A percentile compares a stretch with the other conserved stretches of the same genome.
Evolutionary conservation across 169 alveolate genomes (phyloP).

Genomic region (Besnoitia besnoiti): DNA sequence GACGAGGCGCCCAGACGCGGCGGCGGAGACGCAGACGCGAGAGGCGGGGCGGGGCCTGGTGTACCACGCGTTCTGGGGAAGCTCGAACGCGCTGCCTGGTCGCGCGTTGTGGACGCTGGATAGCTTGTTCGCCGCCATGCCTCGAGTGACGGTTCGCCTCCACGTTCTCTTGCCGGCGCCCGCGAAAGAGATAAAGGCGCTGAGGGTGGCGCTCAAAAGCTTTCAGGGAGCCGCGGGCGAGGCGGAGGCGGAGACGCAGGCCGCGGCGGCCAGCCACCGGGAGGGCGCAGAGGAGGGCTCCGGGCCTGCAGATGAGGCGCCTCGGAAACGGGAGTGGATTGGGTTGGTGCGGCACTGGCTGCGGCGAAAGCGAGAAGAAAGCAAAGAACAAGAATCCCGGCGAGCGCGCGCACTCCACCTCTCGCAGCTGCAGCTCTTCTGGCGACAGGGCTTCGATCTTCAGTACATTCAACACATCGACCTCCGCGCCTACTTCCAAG

Average conservation of each 20-base stretch:
- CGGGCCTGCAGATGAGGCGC: neutral
- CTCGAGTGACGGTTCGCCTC: conserved; percentile 25
- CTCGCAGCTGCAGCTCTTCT: conserved; percentile 57
- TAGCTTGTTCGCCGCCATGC: conserved; percentile 30
- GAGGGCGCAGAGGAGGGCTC: neutral
- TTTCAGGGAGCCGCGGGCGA: too few relatives aligned
- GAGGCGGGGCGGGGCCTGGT: too few relatives aligned
- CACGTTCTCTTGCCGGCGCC: conserved; percentile 20
- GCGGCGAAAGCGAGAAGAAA: neutral
- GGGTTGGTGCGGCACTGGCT: too few relatives aligned
- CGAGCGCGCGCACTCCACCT: conserved; percentile 17
- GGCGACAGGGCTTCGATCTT: conserved; percentile 40
- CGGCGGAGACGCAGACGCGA: too few relatives aligned
- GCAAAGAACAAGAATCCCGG: neutral
- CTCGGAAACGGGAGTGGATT: too few relatives aligned
- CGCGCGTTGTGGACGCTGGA: conserved; percentile 38
- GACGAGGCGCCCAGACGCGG: too few relatives aligned
- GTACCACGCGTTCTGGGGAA: conserved; percentile 10
- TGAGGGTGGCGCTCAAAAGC: too few relatives aligned
- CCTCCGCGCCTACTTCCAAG: neutral
- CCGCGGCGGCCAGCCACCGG: neutral
- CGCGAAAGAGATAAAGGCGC: neutral
- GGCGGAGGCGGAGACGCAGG: neutral
- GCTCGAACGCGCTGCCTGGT: conserved; percentile 14
- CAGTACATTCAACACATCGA: conserved; percentile 49